These are phyloP conservation scores for Edaphochlamys debaryana DNA, from an alignment of 139 green algal species.

Conservation along the genomic window DNA sequence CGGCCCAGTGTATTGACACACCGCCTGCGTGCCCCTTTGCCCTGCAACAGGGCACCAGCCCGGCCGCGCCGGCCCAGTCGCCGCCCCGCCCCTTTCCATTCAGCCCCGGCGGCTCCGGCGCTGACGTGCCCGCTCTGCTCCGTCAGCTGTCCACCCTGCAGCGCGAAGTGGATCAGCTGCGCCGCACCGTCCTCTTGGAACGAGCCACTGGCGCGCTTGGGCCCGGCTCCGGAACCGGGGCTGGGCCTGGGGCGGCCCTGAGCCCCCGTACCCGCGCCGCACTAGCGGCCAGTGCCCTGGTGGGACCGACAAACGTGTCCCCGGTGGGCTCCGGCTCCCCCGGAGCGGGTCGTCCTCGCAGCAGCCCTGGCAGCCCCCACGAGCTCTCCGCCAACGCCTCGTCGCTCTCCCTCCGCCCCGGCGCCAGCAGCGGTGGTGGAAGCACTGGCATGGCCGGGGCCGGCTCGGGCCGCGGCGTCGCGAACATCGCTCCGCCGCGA, in stretches of 20 bases:
- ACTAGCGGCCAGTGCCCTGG: background rate
- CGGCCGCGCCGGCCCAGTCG: too few relatives aligned
- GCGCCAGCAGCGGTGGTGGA: background rate
- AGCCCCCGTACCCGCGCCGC: too few relatives aligned
- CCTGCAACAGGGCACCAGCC: background rate
- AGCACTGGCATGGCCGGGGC: background rate
- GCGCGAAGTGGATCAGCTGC: constrained; percentile 17
- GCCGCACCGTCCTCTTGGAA: background rate
- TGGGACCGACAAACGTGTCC: too few relatives aligned
- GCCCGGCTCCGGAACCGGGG: background rate
- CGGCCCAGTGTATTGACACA: too few relatives aligned
- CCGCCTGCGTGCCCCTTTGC: background rate
- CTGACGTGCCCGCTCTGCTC: background rate
- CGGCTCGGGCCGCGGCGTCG: too few relatives aligned
- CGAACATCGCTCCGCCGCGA: background rate
- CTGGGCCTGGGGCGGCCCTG: background rate
- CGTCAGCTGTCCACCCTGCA: constrained; percentile 22
- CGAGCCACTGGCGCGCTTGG: background rate
- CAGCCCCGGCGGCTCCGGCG: background rate
- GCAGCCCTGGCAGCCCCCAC: too few relatives aligned
- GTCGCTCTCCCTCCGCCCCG: too few relatives aligned
- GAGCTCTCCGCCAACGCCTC: too few relatives aligned
- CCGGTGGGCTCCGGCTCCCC: too few relatives aligned
- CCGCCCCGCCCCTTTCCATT: background rate
- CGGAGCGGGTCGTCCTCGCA: too few relatives aligned